These are phyloP conservation scores for Lagenidium sp. DNA, from an alignment of 352 stramenopile genomes.

Conservation along the genomic window DNA sequence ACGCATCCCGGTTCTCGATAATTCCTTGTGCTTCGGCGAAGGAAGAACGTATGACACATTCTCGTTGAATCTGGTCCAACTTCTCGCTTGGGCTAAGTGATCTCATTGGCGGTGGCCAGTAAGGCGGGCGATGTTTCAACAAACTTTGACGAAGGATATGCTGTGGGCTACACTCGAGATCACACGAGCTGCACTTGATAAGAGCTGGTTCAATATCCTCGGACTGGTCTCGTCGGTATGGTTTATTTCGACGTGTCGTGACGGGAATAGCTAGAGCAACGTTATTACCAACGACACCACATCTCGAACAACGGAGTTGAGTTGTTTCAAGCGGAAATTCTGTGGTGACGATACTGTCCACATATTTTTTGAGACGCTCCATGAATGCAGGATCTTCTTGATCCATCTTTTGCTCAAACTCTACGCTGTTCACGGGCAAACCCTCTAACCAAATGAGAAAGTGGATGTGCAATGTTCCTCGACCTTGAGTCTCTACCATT, in stretches of 20 bases:
- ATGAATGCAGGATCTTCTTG: background rate
- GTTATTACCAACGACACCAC: no score
- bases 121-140: conserved; percentile 1
- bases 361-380: background rate
- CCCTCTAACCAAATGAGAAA: conserved; percentile 6
- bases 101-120: conserved; percentile 7
- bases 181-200: background rate
- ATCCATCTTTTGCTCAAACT: background rate
- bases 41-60: background rate
- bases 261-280: background rate
- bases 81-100: background rate
- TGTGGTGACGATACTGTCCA: background rate
- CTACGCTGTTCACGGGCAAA: background rate
- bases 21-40: background rate
- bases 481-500: conserved; percentile 9
- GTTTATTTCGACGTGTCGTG: background rate
- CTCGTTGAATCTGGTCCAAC: background rate
- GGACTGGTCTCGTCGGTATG: background rate
- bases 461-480: conserved; percentile 8
- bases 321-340: background rate
- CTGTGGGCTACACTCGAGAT: conserved; percentile 1
- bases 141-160: conserved; percentile 3
- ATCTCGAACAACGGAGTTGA: no score
- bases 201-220: background rate
- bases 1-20: background rate